A percentile compares a stretch with the other conserved stretches of the same genome.
These are phyloP conservation scores for Thyridium curvatum DNA, from an alignment of 2,329 filamentous ascomycete genomes.

Conservation along the genomic window DNA sequence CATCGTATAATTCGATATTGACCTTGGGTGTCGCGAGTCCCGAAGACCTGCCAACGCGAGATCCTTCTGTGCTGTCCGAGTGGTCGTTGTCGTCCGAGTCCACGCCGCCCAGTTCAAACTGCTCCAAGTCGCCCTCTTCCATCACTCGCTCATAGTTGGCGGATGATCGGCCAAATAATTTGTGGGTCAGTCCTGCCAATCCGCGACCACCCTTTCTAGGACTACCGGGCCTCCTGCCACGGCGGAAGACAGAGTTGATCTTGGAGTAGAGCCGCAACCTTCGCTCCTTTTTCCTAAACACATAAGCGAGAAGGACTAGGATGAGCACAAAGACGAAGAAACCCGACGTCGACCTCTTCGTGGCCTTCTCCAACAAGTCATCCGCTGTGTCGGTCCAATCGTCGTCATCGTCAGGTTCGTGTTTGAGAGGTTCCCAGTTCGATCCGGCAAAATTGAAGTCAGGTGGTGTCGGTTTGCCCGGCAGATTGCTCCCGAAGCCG, in stretches of 20 bases:
- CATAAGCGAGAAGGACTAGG: conserved; percentile 59
- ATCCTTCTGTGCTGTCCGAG: conserved; percentile 55
- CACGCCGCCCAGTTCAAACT: conserved; percentile 71
- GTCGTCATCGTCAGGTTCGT: conserved; percentile 34
- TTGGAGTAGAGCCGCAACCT: conserved; percentile 55
- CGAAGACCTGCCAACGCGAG: conserved; percentile 47
- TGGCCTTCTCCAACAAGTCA: conserved; percentile 58
- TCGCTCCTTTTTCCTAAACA: conserved; percentile 75
- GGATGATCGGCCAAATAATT: conserved; percentile 56
- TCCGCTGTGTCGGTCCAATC: conserved; percentile 45
- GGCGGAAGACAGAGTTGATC: conserved; percentile 35
- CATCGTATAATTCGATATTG: conserved; percentile 46
- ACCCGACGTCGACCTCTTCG: conserved; percentile 64
- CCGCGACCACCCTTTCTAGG: conserved; percentile 31
- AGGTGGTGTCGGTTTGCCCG: conserved; percentile 47
- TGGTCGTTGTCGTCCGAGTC: conserved; percentile 59
- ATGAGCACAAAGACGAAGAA: conserved; percentile 74
- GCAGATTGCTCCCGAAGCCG: conserved; percentile 85
- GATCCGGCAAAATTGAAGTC: conserved; percentile 84
- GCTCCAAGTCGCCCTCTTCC: conserved; percentile 68
- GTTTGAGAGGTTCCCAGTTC: conserved; percentile 28
- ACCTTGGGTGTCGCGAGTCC: conserved; percentile 63
- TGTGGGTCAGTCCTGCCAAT: conserved; percentile 47
- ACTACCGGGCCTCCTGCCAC: conserved; percentile 35
- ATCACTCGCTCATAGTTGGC: conserved; percentile 74